phyloP scores from a whole-genome alignment of 768 basidiomycete genomes.

The Xerocomus brunneocitrinus region DNA sequence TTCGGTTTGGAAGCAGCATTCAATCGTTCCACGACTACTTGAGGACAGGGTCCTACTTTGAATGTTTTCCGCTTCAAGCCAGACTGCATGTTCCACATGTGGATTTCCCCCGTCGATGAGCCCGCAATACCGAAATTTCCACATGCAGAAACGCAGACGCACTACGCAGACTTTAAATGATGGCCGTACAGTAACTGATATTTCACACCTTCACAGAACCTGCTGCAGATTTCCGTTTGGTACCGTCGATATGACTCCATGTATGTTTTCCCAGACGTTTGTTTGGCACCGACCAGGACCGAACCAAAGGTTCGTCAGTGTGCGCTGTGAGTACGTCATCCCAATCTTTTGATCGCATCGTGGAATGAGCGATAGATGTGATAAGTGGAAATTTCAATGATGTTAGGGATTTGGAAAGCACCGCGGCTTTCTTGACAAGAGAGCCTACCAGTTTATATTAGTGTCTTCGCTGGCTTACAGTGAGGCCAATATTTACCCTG shows the following conservation, averaged over 20 bases:
- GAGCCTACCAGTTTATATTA: slow-evolving; percentile 53
- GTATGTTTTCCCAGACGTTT: slow-evolving; percentile 78
- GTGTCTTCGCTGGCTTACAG: neutral
- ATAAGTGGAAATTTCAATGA: slow-evolving; percentile 84
- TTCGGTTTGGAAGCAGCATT: slow-evolving; percentile 38
- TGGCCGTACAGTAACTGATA: neutral
- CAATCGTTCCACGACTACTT: slow-evolving; percentile 45
- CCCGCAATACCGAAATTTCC: slow-evolving; percentile 93
- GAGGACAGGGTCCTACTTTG: slow-evolving; percentile 58
- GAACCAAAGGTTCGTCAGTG: slow-evolving; percentile 71
- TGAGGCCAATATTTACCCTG: slow-evolving; percentile 60
- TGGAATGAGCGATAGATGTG: slow-evolving; percentile 72
- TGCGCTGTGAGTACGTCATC: slow-evolving; percentile 95
- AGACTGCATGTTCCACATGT: slow-evolving; percentile 97
- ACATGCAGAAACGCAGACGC: slow-evolving; percentile 87
- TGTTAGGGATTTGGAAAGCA: slow-evolving; percentile 70
- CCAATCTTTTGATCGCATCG: slow-evolving; percentile 89
- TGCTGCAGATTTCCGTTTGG: slow-evolving; percentile 43
- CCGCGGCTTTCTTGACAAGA: slow-evolving; percentile 73
- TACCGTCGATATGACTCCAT: slow-evolving; percentile 52
- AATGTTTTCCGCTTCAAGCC: slow-evolving; percentile 82
- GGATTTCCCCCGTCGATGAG: slow-evolving; percentile 72
- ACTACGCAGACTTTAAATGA: slow-evolving; percentile 34
- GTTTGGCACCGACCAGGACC: slow-evolving; percentile 84
- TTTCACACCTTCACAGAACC: slow-evolving; percentile 69